A percentile compares a stretch with the other conserved stretches of the same genome.
Conservation (phyloP, 2,329 filamentous ascomycete species). For the Onygenales sp. region DNA sequence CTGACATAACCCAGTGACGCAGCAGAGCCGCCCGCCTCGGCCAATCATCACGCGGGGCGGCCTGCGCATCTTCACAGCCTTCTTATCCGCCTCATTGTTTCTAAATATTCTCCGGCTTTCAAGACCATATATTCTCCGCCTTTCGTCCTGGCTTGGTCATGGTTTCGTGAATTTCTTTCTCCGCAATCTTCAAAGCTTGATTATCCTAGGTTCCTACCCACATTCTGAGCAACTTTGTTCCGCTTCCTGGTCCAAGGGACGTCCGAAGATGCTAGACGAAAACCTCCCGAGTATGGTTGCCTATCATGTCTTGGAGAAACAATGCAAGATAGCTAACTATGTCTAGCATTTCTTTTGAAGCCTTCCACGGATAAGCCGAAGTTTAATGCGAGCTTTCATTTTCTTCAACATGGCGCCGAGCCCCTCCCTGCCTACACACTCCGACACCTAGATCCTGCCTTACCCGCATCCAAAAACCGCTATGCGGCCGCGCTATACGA, state of each 20-base stretch:
- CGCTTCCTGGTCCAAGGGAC: background rate
- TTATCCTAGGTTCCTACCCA: background rate
- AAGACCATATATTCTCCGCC: background rate
- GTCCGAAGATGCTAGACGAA: slow-evolving; percentile 71
- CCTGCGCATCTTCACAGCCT: background rate
- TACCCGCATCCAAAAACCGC: slow-evolving; percentile 63
- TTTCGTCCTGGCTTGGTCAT: background rate
- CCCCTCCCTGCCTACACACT: slow-evolving; percentile 72
- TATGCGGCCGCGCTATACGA: slow-evolving; percentile 84
- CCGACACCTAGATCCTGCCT: slow-evolving; percentile 62
- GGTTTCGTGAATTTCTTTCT: background rate
- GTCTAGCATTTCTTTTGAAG: slow-evolving; percentile 51
- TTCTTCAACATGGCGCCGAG: slow-evolving; percentile 67
- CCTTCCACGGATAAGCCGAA: slow-evolving; percentile 37
- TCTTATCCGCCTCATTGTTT: background rate
- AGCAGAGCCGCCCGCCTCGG: background rate
- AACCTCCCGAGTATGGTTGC: slow-evolving; percentile 62
- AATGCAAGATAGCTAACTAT: slow-evolving; percentile 6
- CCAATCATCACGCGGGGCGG: background rate
- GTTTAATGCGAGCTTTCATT: slow-evolving; percentile 30
- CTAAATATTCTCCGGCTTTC: background rate
- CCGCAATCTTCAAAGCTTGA: background rate
- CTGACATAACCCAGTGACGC: slow-evolving; percentile 1
- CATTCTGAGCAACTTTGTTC: background rate
- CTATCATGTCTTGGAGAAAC: slow-evolving; percentile 5